phyloP scores from a whole-genome alignment of 2,329 filamentous ascomycete species.

The Nothophoma quercina region DNA sequence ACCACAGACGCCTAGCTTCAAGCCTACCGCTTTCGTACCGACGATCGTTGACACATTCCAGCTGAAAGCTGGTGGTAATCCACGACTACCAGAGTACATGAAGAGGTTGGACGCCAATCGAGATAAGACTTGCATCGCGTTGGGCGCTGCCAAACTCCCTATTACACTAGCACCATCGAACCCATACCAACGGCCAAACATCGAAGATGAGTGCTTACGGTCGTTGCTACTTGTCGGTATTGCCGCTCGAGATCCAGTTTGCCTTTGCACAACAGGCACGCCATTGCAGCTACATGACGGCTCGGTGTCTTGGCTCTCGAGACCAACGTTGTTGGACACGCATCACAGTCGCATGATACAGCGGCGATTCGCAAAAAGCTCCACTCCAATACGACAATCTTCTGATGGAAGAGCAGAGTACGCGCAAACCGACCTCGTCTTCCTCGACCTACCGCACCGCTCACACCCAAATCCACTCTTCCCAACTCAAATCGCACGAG shows the following conservation, averaged over 20 bases:
- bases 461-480: constrained; percentile 39
- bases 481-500: constrained; percentile 37
- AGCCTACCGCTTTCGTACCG: constrained; percentile 22
- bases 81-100: constrained; percentile 49
- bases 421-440: constrained; percentile 51
- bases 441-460: constrained; percentile 46
- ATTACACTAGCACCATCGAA: constrained; percentile 44
- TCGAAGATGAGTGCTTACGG: constrained; percentile 53
- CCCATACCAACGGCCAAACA: constrained; percentile 39
- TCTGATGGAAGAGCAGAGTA: constrained; percentile 49
- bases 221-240: constrained; percentile 51
- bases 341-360: constrained; percentile 15
- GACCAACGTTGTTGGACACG: constrained; percentile 37
- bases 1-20: constrained; percentile 16
- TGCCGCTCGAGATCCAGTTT: constrained; percentile 51
- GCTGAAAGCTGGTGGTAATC: constrained; percentile 54
- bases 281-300: constrained; percentile 44
- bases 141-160: constrained; percentile 52
- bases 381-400: constrained; percentile 33
- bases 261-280: constrained; percentile 49
- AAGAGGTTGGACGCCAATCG: constrained; percentile 53
- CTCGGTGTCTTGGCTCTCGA: constrained; percentile 43
- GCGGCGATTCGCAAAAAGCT: constrained; percentile 22
- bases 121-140: constrained; percentile 53
- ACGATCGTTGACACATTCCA: constrained; percentile 49